Evolutionary conservation across 169 alveolate genomes (phyloP).

Genomic region (Eimeria brunetti): DNA sequence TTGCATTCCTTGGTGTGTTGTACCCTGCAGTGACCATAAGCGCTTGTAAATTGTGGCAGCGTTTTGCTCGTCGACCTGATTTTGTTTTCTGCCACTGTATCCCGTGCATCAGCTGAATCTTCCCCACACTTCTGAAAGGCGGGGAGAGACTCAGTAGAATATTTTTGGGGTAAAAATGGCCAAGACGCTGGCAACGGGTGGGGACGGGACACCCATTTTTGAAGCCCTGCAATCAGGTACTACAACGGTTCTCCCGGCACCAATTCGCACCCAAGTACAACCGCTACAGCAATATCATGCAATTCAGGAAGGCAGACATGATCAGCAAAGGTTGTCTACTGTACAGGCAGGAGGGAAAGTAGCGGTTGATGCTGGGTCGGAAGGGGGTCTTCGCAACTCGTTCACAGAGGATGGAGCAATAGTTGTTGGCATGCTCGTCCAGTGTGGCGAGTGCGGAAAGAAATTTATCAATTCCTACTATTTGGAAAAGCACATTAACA

Average conservation of each 20-base stretch:
- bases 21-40: background rate
- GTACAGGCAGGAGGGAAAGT: background rate
- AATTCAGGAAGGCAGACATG: background rate
- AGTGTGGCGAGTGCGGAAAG: slow-evolving; percentile 80
- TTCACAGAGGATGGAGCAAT: slow-evolving; percentile 64
- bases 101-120: background rate
- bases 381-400: slow-evolving; percentile 28
- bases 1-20: slow-evolving; percentile 8
- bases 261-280: background rate
- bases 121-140: background rate
- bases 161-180: slow-evolving; percentile 11
- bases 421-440: slow-evolving; percentile 79
- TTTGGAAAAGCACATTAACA: slow-evolving; percentile 71
- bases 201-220: slow-evolving; percentile 44
- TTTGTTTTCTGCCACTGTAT: background rate
- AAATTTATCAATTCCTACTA: slow-evolving; percentile 78
- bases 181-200: background rate
- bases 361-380: background rate
- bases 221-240: slow-evolving; percentile 50
- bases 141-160: background rate
- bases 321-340: slow-evolving; percentile 16
- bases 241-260: background rate
- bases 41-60: background rate
- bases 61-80: background rate
- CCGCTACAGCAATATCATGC: slow-evolving; percentile 11